phyloP scores from a whole-genome alignment of 2,329 filamentous ascomycete species.

The Xenoacremonium recifei region DNA sequence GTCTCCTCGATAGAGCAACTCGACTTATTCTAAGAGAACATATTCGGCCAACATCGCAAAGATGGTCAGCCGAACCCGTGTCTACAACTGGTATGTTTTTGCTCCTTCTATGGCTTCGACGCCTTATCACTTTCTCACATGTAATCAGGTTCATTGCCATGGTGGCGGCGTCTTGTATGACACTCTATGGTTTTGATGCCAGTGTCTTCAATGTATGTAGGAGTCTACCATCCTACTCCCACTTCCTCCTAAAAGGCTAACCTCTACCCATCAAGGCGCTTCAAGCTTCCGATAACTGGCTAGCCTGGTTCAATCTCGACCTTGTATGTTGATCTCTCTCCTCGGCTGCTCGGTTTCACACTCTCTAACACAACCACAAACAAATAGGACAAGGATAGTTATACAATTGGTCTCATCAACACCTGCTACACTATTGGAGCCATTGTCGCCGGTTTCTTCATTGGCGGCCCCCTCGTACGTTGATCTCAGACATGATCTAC shows the following conservation, averaged over 20 bases:
- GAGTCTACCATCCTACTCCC: background rate
- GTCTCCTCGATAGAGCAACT: no score
- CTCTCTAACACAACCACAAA: background rate
- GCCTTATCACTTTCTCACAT: background rate
- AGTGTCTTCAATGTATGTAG: slow-evolving; percentile 63
- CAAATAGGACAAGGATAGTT: slow-evolving; percentile 37
- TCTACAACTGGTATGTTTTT: slow-evolving; percentile 21
- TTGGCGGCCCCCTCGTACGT: slow-evolving; percentile 58
- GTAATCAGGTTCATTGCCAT: slow-evolving; percentile 61
- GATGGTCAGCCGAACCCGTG: slow-evolving; percentile 34
- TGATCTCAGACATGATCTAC: slow-evolving; percentile 4
- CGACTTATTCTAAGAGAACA: no score
- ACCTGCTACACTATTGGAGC: slow-evolving; percentile 70
- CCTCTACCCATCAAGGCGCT: slow-evolving; percentile 39
- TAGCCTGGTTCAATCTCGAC: slow-evolving; percentile 58
- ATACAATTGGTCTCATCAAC: slow-evolving; percentile 55
- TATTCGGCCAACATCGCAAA: slow-evolving; percentile 21
- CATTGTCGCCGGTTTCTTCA: slow-evolving; percentile 68
- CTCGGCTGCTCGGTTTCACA: no score
- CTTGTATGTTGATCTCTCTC: slow-evolving; percentile 22
- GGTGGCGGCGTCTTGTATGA: slow-evolving; percentile 72
- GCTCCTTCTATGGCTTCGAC: background rate
- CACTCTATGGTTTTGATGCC: slow-evolving; percentile 72
- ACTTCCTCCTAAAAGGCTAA: background rate
- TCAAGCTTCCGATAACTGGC: slow-evolving; percentile 66